Conservation (phyloP, 2,329 filamentous ascomycete species). For the Penicillium capsulatum region DNA sequence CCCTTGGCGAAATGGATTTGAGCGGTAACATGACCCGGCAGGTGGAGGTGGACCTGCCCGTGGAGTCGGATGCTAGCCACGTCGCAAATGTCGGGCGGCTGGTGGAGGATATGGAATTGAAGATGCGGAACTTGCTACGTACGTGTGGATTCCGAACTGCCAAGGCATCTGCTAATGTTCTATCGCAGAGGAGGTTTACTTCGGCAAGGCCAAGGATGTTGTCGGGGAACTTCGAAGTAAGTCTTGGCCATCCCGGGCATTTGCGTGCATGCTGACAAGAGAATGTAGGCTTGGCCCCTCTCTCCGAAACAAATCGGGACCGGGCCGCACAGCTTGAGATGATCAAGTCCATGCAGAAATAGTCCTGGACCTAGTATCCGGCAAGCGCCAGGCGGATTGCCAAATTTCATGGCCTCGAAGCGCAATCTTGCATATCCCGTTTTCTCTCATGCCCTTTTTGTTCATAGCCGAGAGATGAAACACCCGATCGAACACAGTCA, state of each 20-base stretch:
- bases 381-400: too few relatives aligned
- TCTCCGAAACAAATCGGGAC: constrained; percentile 81
- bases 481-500: too few relatives aligned
- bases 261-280: constrained; percentile 9
- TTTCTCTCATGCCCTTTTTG: too few relatives aligned
- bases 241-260: constrained; percentile 16
- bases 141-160: constrained; percentile 8
- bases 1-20: constrained; percentile 81
- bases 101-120: constrained; percentile 99
- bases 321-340: constrained; percentile 83
- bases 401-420: too few relatives aligned
- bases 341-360: constrained; percentile 59
- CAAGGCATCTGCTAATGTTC: constrained; percentile 16
- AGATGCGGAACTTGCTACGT: constrained; percentile 94
- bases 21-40: constrained; percentile 98
- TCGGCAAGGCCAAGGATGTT: constrained; percentile 98
- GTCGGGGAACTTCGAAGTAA: constrained; percentile 87
- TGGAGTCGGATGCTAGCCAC: constrained; percentile 87
- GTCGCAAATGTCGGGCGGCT: constrained; percentile 91
- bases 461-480: too few relatives aligned
- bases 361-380: too few relatives aligned
- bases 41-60: constrained; percentile 83
- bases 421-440: too few relatives aligned
- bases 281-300: constrained; percentile 59
- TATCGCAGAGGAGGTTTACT: constrained; percentile 81